Conservation (phyloP, 2,329 filamentous ascomycete species). For the Camptophora hylomeconis region DNA sequence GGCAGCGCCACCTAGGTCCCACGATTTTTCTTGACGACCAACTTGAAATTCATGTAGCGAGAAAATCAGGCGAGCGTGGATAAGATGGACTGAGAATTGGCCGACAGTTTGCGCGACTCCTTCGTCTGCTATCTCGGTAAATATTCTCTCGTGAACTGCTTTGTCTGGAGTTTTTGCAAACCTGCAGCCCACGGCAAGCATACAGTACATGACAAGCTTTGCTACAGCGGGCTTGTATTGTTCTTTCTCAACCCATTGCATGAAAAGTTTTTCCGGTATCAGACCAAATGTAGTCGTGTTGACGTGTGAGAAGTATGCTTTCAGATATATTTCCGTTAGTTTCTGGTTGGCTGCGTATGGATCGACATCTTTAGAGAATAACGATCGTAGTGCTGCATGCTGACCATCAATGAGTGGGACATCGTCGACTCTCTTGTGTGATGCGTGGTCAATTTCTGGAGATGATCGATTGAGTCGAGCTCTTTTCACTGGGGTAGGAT, state of each 20-base stretch:
- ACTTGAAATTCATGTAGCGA: slow-evolving; percentile 53
- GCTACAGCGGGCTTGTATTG: slow-evolving; percentile 40
- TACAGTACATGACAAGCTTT: slow-evolving; percentile 47
- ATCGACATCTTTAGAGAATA: slow-evolving; percentile 38
- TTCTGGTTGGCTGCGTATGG: slow-evolving; percentile 39
- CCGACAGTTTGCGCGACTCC: slow-evolving; percentile 40
- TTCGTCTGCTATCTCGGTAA: slow-evolving; percentile 43
- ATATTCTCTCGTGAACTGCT: slow-evolving; percentile 32
- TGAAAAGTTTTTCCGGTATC: slow-evolving; percentile 42
- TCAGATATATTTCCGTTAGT: slow-evolving; percentile 38
- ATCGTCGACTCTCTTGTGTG: too few relatives aligned
- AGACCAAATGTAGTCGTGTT: slow-evolving; percentile 43
- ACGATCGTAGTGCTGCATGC: too few relatives aligned
- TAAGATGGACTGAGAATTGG: slow-evolving; percentile 47
- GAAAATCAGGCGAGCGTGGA: slow-evolving; percentile 55
- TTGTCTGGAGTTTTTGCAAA: slow-evolving; percentile 38
- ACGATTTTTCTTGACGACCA: slow-evolving; percentile 45
- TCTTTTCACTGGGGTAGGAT: too few relatives aligned
- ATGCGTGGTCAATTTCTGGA: too few relatives aligned
- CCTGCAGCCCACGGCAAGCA: slow-evolving; percentile 44
- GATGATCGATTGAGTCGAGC: too few relatives aligned
- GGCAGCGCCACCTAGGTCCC: slow-evolving; percentile 51
- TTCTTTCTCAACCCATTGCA: slow-evolving; percentile 38
- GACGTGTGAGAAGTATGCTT: slow-evolving; percentile 44
- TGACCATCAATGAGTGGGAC: too few relatives aligned